Base-by-base conservation (phyloP, 2,329 filamentous ascomycete genomes). In the Exophiala calicioides region DNA sequence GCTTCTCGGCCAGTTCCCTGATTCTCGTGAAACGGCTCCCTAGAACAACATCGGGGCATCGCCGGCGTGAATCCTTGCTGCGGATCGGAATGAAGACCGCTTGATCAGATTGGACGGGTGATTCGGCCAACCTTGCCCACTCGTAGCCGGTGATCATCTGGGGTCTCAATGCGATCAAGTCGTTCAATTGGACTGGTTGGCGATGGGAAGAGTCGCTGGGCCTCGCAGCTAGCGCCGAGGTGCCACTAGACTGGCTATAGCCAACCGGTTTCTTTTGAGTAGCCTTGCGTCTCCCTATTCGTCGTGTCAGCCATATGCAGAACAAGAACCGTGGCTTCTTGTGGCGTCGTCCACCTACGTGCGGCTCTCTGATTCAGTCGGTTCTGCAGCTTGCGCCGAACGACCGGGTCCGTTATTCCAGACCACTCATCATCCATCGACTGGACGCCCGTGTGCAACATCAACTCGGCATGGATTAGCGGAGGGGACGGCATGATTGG, bases 401-500 rank as follows among this genome's bases (percentile, higher is more conserved):
- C 63, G 52, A 64, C 67, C 2, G 67, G 65, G 63, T 74, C 66
- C 12, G 55, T 72, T 18, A 61, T 67, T 3, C 72, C 73, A 27
- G 70, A 74, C 71, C 73, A 75, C 59, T 74, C 66, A 40, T 75
- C 72, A 50, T 72, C 63, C 3, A 56, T 18, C 3, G 43, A 39
- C 12, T 56, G 53, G 13, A 50, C 35, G 36, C 41, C 55, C 45
- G 47, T 44, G 57, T 54, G 50, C 24, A 56, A 48, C 49, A 50
- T 53, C 18, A 55, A 43, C 36, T 56, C 44, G 15, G 51, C 50
- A 13, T 20, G 31, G 26, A 54, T 37, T 13, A 20, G 29, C 15
- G 41, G 32, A 31, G 20, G 8, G 4, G 23, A 30, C n/a, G 41
- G 21, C 44, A 52, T 48, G n/a, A 19, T 26, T 7, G 19, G 21